A percentile compares a stretch with the other conserved stretches of the same genome.
These are phyloP conservation scores for Vitis hybrid DNA, from an alignment of 177 flowering plant genomes.

Conservation along the genomic window DNA sequence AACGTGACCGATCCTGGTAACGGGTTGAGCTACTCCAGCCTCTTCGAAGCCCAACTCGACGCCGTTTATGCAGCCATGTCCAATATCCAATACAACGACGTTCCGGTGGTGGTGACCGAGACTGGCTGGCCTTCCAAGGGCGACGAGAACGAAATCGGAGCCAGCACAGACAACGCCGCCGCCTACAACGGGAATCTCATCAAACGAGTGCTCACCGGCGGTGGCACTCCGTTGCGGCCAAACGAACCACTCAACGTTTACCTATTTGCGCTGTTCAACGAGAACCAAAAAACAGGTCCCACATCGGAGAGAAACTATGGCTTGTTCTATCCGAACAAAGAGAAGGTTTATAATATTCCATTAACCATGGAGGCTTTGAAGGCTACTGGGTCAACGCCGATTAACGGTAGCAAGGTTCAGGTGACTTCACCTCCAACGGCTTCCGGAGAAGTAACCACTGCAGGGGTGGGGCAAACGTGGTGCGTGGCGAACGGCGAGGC, in stretches of 20 bases:
- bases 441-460: conserved; percentile 12
- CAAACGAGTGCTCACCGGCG: conserved; percentile 42
- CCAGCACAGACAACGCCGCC: conserved; percentile 45
- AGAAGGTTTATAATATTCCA: conserved; percentile 60
- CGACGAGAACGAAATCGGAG: conserved; percentile 50
- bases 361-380: conserved; percentile 30
- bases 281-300: conserved; percentile 75
- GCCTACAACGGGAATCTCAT: conserved; percentile 54
- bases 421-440: conserved; percentile 7
- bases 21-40: conserved; percentile 41
- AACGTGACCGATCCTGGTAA: conserved; percentile 68
- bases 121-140: conserved; percentile 93
- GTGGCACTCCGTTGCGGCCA: conserved; percentile 72
- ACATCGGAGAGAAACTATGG: conserved; percentile 85
- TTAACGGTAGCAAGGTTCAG: conserved; percentile 20
- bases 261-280: conserved; percentile 79
- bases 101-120: conserved; percentile 61
- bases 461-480: conserved; percentile 45
- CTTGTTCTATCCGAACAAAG: conserved; percentile 60
- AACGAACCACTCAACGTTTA: conserved; percentile 51
- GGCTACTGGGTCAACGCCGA: background rate
- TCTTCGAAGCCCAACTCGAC: conserved; percentile 81
- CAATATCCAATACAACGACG: conserved; percentile 45
- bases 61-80: conserved; percentile 81
- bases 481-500: conserved; percentile 60